phyloP scores from a whole-genome alignment of 306 rosid species.

The Carpinus fangiana region DNA sequence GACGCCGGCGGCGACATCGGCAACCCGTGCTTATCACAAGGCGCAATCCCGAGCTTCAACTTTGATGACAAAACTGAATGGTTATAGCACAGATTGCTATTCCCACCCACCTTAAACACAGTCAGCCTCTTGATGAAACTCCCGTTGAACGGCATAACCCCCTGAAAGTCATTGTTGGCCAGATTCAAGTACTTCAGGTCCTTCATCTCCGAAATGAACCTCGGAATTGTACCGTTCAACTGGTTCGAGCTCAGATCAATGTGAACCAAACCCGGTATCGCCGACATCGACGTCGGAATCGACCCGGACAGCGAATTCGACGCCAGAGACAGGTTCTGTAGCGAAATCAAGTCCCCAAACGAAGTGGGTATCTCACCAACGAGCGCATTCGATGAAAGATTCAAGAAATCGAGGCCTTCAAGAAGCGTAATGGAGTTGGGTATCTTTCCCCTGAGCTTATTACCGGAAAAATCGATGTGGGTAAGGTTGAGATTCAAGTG shows the following conservation, averaged over 20 bases:
- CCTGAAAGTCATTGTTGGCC: conserved; percentile 68
- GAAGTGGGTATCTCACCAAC: conserved; percentile 69
- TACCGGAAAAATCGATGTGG: conserved; percentile 72
- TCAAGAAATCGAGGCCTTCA: conserved; percentile 54
- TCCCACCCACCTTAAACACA: conserved; percentile 64
- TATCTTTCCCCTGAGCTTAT: conserved; percentile 62
- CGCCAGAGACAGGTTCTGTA: conserved; percentile 56
- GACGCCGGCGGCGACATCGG: conserved; percentile 79
- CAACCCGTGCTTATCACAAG: conserved; percentile 81
- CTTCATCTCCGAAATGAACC: conserved; percentile 70
- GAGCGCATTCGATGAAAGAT: conserved; percentile 65
- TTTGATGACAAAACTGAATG: conserved; percentile 70
- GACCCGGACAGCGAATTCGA: conserved; percentile 79
- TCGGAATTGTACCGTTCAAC: conserved; percentile 84
- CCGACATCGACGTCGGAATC: conserved; percentile 72
- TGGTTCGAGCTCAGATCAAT: conserved; percentile 92
- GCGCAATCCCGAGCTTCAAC: conserved; percentile 87
- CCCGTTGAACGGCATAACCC: conserved; percentile 73
- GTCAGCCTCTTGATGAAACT: conserved; percentile 50
- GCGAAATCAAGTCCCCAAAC: conserved; percentile 69
- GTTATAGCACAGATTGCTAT: conserved; percentile 74
- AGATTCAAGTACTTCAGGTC: conserved; percentile 74
- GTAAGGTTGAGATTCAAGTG: conserved; percentile 64
- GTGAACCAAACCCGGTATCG: conserved; percentile 59
- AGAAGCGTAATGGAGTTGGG: conserved; percentile 64